Conservation (phyloP, 306 rosid species). For the Morella rubra region DNA sequence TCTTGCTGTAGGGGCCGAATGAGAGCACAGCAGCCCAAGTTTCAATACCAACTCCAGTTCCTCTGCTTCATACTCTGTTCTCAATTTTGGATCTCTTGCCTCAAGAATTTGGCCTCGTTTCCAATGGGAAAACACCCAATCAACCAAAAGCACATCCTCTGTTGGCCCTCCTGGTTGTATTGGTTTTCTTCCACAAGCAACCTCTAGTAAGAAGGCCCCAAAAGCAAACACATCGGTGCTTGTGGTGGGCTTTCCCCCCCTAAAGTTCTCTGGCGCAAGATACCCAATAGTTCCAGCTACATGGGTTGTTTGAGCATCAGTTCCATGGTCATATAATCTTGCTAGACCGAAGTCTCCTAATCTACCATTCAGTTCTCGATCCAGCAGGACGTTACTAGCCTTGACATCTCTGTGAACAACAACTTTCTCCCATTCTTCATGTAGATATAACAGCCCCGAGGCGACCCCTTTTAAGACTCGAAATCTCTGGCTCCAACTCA, state of each 20-base stretch:
- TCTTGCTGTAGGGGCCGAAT: slow-evolving; percentile 23
- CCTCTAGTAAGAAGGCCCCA: slow-evolving; percentile 39
- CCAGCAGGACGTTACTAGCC: slow-evolving; percentile 36
- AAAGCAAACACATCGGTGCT: slow-evolving; percentile 35
- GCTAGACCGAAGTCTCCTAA: slow-evolving; percentile 44
- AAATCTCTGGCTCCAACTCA: slow-evolving; percentile 36
- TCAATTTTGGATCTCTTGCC: slow-evolving; percentile 46
- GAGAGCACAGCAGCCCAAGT: slow-evolving; percentile 62
- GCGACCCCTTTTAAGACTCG: slow-evolving; percentile 37
- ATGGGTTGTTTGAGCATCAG: slow-evolving; percentile 32
- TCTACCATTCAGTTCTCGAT: slow-evolving; percentile 28
- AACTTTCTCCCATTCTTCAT: slow-evolving; percentile 36
- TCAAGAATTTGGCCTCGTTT: slow-evolving; percentile 39
- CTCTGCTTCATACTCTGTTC: slow-evolving; percentile 33
- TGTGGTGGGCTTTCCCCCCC: slow-evolving; percentile 34
- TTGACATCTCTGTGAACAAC: slow-evolving; percentile 45
- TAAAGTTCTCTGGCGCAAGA: slow-evolving; percentile 33
- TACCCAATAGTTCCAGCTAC: slow-evolving; percentile 41
- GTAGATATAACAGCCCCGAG: slow-evolving; percentile 33
- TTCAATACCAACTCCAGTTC: slow-evolving; percentile 58
- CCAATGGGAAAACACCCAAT: slow-evolving; percentile 61
- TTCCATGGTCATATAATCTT: slow-evolving; percentile 36
- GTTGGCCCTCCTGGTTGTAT: slow-evolving; percentile 1
- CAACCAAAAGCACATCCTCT: slow-evolving; percentile 49
- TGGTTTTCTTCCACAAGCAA: slow-evolving; percentile 40